These are phyloP conservation scores for Russula earlei DNA, from an alignment of 768 basidiomycete genomes.

Conservation along the genomic window DNA sequence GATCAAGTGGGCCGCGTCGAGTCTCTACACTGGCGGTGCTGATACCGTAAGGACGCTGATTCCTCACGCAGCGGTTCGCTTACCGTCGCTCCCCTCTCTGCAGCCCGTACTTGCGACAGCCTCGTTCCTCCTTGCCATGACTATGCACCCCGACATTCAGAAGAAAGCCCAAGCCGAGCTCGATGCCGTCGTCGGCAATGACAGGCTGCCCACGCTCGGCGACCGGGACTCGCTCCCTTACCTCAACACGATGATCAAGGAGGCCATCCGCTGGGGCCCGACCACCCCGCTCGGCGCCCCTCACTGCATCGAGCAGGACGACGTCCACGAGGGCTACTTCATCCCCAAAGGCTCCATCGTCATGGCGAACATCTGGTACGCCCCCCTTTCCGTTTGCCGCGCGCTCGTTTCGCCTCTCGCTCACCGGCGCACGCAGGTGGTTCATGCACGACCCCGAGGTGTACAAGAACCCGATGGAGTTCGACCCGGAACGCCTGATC, in stretches of 20 bases:
- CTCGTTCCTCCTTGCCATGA: conserved; percentile 25
- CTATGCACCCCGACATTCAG: conserved; percentile 22
- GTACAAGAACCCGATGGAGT: conserved; percentile 24
- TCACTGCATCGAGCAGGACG: conserved; percentile 30
- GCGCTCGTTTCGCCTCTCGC: background rate
- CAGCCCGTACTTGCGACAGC: conserved; percentile 23
- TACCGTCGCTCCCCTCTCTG: background rate
- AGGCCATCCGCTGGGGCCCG: conserved; percentile 23
- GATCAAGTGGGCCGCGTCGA: conserved; percentile 23
- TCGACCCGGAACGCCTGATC: conserved; percentile 27
- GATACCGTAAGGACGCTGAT: conserved; percentile 16
- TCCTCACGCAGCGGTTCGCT: background rate
- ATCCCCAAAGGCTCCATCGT: conserved; percentile 33
- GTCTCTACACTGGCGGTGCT: conserved; percentile 22
- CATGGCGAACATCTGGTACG: conserved; percentile 29
- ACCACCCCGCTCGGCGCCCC: conserved; percentile 25
- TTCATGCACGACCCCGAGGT: conserved; percentile 25
- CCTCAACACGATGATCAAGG: conserved; percentile 18
- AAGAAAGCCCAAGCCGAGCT: conserved; percentile 23
- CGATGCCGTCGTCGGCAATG: conserved; percentile 20
- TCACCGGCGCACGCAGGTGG: conserved; percentile 18
- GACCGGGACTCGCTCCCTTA: conserved; percentile 22
- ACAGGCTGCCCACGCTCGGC: conserved; percentile 16
- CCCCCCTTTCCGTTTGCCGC: background rate
- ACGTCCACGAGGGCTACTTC: conserved; percentile 30